Evolutionary conservation across 345 rosid species (phyloP).

Genomic region (Eucalyptus regnans): DNA sequence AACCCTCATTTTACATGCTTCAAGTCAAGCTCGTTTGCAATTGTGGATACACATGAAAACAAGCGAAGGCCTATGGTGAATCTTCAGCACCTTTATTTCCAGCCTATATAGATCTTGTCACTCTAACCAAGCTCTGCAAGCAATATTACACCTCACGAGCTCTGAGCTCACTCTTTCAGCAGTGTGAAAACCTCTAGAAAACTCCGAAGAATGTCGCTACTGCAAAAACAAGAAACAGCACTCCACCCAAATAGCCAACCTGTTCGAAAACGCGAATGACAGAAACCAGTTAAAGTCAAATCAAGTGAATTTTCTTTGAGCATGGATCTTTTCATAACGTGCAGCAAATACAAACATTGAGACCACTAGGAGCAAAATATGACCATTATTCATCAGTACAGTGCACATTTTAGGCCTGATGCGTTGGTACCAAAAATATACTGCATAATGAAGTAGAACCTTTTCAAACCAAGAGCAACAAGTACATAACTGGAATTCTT

Average conservation of each 20-base stretch:
- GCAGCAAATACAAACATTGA: background rate
- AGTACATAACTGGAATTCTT: background rate
- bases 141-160: background rate
- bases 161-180: background rate
- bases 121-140: background rate
- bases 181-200: constrained; percentile 20
- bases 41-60: background rate
- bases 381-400: background rate
- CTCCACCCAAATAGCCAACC: constrained; percentile 94
- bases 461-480: background rate
- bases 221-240: constrained; percentile 73
- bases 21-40: background rate
- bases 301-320: background rate
- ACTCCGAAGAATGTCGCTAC: constrained; percentile 85
- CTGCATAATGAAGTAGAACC: background rate
- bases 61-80: background rate
- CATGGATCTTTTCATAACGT: background rate
- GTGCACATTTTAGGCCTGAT: background rate
- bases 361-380: background rate
- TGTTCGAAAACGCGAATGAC: constrained; percentile 12
- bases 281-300: background rate
- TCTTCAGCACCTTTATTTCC: background rate
- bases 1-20: background rate
- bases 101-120: too few species aligned
- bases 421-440: background rate